These are phyloP conservation scores for Tilletiopsis washingtonensis DNA, from an alignment of 1,284 basidiomycete genomes.

Conservation along the genomic window DNA sequence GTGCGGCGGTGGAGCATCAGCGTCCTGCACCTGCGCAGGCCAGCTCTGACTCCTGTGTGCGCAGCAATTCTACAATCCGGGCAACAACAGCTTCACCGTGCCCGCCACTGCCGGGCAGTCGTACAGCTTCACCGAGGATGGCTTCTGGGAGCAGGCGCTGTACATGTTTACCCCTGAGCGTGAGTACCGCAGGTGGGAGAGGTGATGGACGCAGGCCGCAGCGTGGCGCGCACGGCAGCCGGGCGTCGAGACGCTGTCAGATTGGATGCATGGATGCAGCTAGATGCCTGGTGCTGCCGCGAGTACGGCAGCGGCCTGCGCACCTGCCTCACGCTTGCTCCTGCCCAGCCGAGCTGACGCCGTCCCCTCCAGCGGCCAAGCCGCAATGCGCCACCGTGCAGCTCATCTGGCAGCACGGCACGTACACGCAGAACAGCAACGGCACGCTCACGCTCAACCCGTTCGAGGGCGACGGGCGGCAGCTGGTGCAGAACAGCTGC, in stretches of 20 bases:
- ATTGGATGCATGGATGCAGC: background rate
- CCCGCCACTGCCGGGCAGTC: constrained; percentile 34
- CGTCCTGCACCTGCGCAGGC: background rate
- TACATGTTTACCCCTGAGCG: constrained; percentile 34
- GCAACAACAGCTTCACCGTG: constrained; percentile 36
- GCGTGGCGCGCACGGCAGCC: background rate
- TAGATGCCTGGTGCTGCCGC: background rate
- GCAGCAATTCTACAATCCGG: constrained; percentile 39
- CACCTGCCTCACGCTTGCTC: background rate
- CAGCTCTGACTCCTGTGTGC: background rate
- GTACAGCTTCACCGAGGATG: constrained; percentile 45
- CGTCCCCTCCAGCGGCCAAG: constrained; percentile 8
- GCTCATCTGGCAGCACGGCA: constrained; percentile 46
- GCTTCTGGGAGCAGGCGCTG: constrained; percentile 44
- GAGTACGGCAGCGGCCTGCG: no score
- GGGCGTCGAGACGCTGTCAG: background rate
- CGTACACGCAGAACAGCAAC: constrained; percentile 21
- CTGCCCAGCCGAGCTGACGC: background rate
- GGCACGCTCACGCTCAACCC: constrained; percentile 20
- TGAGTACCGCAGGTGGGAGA: constrained; percentile 10
- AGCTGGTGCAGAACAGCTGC: constrained; percentile 17
- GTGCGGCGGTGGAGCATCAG: no score
- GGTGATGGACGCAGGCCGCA: background rate
- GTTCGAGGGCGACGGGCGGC: constrained; percentile 22
- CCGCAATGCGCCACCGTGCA: constrained; percentile 37